These are phyloP conservation scores for Didymella lethalis DNA, from an alignment of 2,329 filamentous ascomycete species.

Conservation along the genomic window DNA sequence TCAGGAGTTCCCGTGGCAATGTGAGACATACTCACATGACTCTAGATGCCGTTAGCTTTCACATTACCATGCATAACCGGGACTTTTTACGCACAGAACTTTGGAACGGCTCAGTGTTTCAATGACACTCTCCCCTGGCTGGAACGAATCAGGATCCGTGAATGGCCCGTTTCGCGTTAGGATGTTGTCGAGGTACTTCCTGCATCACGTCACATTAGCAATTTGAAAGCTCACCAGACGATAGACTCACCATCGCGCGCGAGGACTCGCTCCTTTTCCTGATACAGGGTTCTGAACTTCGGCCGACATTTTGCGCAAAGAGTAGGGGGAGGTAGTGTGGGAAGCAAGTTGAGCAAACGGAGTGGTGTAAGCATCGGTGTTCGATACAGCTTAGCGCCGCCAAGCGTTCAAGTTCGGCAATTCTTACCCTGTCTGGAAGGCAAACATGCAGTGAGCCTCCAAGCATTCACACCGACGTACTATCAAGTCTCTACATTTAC, in stretches of 20 bases:
- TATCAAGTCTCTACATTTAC: neutral
- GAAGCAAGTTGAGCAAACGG: slow-evolving; percentile 25
- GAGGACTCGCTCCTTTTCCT: slow-evolving; percentile 29
- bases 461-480: slow-evolving; percentile 2
- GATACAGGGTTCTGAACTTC: slow-evolving; percentile 21
- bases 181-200: slow-evolving; percentile 85
- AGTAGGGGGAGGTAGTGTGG: slow-evolving; percentile 14
- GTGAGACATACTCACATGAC: slow-evolving; percentile 49
- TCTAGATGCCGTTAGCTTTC: slow-evolving; percentile 37
- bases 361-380: slow-evolving; percentile 37
- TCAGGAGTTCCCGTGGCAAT: neutral
- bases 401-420: slow-evolving; percentile 40
- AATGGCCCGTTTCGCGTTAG: slow-evolving; percentile 81
- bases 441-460: slow-evolving; percentile 11
- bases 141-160: slow-evolving; percentile 67
- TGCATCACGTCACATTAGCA: slow-evolving; percentile 52
- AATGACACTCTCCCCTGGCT: slow-evolving; percentile 61
- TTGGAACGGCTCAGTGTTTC: slow-evolving; percentile 47
- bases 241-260: slow-evolving; percentile 56
- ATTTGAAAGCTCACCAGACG: neutral
- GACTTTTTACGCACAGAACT: slow-evolving; percentile 68
- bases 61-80: neutral
- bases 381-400: slow-evolving; percentile 28
- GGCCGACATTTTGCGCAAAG: slow-evolving; percentile 37
- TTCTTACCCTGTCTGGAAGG: slow-evolving; percentile 30